These are phyloP conservation scores for Rhinocladiella similis DNA, from an alignment of 2,329 filamentous ascomycete species.

Conservation along the genomic window DNA sequence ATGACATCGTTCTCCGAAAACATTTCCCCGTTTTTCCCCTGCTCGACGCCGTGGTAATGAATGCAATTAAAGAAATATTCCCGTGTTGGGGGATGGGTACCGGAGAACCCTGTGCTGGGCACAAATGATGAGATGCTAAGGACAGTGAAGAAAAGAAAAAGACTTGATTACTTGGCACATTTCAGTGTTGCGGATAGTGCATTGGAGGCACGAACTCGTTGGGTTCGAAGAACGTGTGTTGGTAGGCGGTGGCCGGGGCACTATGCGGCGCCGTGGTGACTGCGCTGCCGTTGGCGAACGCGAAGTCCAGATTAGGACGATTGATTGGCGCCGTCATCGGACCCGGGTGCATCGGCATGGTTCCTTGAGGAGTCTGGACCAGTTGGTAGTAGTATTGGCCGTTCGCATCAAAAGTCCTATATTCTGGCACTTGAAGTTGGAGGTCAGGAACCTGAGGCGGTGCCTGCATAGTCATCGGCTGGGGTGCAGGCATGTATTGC, in stretches of 20 bases:
- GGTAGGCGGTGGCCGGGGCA: constrained; percentile 26
- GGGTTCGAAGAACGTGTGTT: constrained; percentile 19
- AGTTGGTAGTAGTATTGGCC: constrained; percentile 23
- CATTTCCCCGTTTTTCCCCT: constrained; percentile 4
- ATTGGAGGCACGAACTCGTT: constrained; percentile 22
- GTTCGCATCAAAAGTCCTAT: constrained; percentile 20
- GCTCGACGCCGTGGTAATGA: constrained; percentile 7
- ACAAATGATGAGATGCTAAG: constrained; percentile 18
- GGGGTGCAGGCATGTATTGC: constrained; percentile 13
- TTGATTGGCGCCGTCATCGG: constrained; percentile 35
- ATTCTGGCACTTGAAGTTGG: constrained; percentile 26
- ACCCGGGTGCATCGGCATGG: constrained; percentile 21
- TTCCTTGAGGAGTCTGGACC: constrained; percentile 19
- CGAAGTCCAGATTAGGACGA: constrained; percentile 40
- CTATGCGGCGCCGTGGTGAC: constrained; percentile 32
- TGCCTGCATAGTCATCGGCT: constrained; percentile 13
- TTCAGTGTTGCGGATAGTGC: constrained; percentile 22
- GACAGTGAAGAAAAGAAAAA: constrained; percentile 25
- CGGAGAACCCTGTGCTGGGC: constrained; percentile 9
- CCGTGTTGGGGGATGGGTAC: constrained; percentile 1
- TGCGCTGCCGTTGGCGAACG: constrained; percentile 32
- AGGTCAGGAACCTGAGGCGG: constrained; percentile 22
- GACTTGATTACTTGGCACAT: constrained; percentile 1
- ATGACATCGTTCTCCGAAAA: constrained; percentile 17
- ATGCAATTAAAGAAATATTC: constrained; percentile 3